These are phyloP conservation scores for Acanthamoeba castellanii DNA, from an alignment of 208 protist species.

Conservation along the genomic window DNA sequence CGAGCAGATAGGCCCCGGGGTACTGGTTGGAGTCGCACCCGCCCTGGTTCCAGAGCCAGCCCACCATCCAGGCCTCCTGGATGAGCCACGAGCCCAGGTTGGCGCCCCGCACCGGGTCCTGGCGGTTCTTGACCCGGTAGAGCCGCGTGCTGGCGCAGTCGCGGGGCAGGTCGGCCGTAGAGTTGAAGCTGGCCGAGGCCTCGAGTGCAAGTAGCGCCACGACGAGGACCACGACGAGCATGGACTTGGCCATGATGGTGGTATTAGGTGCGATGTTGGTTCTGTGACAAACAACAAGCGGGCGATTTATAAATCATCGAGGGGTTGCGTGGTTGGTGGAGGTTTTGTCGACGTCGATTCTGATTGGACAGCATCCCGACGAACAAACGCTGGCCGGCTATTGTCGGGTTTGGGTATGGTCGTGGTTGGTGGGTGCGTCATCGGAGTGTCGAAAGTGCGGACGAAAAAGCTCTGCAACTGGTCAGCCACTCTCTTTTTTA, in stretches of 20 bases:
- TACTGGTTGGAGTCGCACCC: conserved; percentile 5
- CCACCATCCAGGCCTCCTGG: conserved; percentile 52
- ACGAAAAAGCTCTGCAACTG: no score
- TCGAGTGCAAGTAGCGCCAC: neutral
- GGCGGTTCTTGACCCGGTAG: neutral
- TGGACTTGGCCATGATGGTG: neutral
- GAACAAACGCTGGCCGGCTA: no score
- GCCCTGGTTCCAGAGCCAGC: conserved; percentile 46
- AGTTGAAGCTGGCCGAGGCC: neutral
- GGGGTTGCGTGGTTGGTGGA: no score
- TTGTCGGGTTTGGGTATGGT: no score
- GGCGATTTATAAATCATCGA: no score
- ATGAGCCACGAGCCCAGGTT: conserved; percentile 51
- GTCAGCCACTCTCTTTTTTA: no score
- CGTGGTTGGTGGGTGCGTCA: no score
- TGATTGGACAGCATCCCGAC: no score
- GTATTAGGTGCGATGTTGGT: no score
- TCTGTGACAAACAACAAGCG: no score
- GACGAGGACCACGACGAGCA: neutral
- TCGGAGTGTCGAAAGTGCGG: no score
- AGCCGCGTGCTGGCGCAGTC: conserved; percentile 2
- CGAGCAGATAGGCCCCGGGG: neutral
- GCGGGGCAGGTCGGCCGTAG: neutral
- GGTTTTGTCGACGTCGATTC: no score
- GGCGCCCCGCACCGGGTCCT: conserved; percentile 4